phyloP scores from a whole-genome alignment of 208 protist species.

The Crithidia thermophila region DNA sequence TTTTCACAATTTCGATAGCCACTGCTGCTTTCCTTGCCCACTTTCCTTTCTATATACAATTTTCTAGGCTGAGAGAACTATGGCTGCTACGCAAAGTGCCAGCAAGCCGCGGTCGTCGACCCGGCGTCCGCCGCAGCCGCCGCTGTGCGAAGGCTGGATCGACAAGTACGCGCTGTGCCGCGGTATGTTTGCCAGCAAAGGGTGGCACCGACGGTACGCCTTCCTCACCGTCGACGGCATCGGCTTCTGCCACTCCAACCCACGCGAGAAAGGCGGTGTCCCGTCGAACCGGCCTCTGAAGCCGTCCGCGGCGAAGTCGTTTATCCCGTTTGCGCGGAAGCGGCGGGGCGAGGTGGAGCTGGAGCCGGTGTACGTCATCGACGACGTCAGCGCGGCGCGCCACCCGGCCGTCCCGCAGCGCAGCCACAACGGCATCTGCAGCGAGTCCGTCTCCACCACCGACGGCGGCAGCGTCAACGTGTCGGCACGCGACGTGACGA shows the following conservation, averaged over 20 bases:
- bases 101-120: neutral
- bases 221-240: conserved; percentile 53
- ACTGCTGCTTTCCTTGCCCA: too few species aligned
- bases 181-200: conserved; percentile 39
- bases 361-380: conserved; percentile 56
- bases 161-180: conserved; percentile 65
- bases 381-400: conserved; percentile 39
- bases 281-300: neutral
- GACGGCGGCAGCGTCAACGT: conserved; percentile 6
- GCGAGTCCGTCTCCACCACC: conserved; percentile 8
- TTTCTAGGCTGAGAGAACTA: too few species aligned
- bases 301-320: conserved; percentile 28
- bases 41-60: too few species aligned
- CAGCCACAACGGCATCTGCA: conserved; percentile 40
- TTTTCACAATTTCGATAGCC: too few species aligned
- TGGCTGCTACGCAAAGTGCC: neutral
- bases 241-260: conserved; percentile 40
- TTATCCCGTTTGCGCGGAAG: conserved; percentile 43
- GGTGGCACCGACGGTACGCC: conserved; percentile 56
- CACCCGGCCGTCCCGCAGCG: conserved; percentile 43
- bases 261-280: conserved; percentile 20
- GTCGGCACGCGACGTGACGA: neutral
- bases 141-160: conserved; percentile 64
- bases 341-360: conserved; percentile 27
- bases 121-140: conserved; percentile 9